Percentiles rank a stretch among this genome's conserved stretches.
Conservation (phyloP, 1,284 basidiomycete species). For the Pyrrhoderma noxium region DNA sequence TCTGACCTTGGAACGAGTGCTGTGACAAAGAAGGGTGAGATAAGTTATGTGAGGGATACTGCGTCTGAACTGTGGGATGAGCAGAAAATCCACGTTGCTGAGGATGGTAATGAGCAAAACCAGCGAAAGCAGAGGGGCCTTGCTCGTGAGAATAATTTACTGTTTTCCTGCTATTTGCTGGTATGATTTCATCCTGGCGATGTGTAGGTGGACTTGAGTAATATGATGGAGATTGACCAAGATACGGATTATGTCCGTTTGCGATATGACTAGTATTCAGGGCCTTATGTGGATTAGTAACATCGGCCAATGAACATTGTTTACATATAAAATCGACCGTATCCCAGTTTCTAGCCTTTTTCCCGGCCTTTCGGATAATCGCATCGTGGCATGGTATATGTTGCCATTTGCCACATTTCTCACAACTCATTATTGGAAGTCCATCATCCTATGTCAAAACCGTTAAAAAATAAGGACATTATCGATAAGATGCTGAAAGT, state of each 20-base stretch:
- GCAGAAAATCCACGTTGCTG: conserved; percentile 37
- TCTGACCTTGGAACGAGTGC: neutral
- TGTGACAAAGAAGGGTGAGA: neutral
- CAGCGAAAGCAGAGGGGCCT: conserved; percentile 21
- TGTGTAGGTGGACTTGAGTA: neutral
- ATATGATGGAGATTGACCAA: too few relatives aligned
- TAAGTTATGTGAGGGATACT: neutral
- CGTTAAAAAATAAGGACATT: conserved; percentile 1
- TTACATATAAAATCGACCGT: conserved; percentile 43
- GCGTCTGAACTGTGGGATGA: conserved; percentile 18
- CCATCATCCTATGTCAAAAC: conserved; percentile 57
- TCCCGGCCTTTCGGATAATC: conserved; percentile 49
- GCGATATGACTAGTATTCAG: neutral
- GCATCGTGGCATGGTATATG: conserved; percentile 73
- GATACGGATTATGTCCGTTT: too few relatives aligned
- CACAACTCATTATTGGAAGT: conserved; percentile 71
- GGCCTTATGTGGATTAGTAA: neutral
- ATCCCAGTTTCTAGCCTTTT: conserved; percentile 64
- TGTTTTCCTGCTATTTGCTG: neutral
- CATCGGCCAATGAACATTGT: neutral
- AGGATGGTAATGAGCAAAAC: conserved; percentile 48
- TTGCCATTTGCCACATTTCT: conserved; percentile 75
- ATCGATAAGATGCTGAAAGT: conserved; percentile 21
- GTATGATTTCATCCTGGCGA: neutral
- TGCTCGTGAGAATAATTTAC: neutral